A percentile compares a stretch with the other conserved stretches of the same genome.
Evolutionary conservation across 495 filamentous ascomycete genomes (phyloP).

Genomic region (Penicillium waksmanii): DNA sequence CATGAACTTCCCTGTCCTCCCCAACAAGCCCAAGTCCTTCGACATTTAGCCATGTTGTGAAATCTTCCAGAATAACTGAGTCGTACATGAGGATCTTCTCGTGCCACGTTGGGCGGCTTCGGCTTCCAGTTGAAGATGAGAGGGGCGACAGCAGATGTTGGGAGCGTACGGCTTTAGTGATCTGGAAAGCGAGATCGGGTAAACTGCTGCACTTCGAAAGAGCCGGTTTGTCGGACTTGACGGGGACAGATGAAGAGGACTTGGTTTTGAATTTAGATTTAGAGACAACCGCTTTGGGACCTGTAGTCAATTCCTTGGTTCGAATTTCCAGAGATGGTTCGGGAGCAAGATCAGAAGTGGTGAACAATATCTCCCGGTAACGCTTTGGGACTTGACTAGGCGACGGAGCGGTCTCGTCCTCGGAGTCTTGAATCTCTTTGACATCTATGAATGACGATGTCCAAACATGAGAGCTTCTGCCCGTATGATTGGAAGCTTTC

Average conservation of each 20-base stretch:
- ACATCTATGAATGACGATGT: conserved; percentile 34
- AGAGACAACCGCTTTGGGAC: conserved; percentile 13
- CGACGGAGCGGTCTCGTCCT: conserved; percentile 47
- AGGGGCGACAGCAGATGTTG: conserved; percentile 45
- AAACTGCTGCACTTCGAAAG: conserved; percentile 14
- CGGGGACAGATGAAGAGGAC: conserved; percentile 4
- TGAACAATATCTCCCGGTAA: conserved; percentile 16
- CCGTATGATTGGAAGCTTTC: conserved; percentile 5
- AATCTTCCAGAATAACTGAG: conserved; percentile 85
- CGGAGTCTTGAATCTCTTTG: conserved; percentile 72
- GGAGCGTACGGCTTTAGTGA: conserved; percentile 67
- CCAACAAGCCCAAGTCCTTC: conserved; percentile 63
- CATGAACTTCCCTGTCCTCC: conserved; percentile 66
- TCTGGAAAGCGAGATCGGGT: conserved; percentile 58
- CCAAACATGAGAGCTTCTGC: background rate
- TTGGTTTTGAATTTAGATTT: conserved; percentile 12
- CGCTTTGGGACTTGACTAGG: conserved; percentile 36
- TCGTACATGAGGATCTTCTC: conserved; percentile 96
- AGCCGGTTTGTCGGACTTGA: conserved; percentile 5
- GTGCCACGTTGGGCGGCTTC: conserved; percentile 65
- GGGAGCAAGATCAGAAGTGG: background rate
- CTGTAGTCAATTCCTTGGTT: conserved; percentile 14
- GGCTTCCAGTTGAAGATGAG: conserved; percentile 10
- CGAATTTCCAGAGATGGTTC: conserved; percentile 20
- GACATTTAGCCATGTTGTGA: conserved; percentile 80